Evolutionary conservation across 345 rosid genomes (phyloP).

Genomic region (Citrus unshiu): DNA sequence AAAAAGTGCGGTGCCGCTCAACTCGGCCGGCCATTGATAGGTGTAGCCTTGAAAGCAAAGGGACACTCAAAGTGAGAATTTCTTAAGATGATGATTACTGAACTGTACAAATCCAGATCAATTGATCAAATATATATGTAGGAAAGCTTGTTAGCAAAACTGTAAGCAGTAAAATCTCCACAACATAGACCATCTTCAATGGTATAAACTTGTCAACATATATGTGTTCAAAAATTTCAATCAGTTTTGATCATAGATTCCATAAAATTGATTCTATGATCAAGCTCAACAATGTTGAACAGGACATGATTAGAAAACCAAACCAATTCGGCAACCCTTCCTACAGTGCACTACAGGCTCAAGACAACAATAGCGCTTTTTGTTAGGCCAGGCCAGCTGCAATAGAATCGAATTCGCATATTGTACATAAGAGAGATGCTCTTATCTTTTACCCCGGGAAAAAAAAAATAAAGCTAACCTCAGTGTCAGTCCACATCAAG

Average conservation of each 20-base stretch:
- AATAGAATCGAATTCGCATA: background rate
- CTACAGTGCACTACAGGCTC: background rate
- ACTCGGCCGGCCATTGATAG: background rate
- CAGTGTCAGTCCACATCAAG: background rate
- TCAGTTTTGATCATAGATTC: background rate
- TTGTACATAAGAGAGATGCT: background rate
- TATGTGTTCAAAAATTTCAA: background rate
- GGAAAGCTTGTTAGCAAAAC: background rate
- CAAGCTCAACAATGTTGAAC: background rate
- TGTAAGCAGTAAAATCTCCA: background rate
- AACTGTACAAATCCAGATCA: background rate
- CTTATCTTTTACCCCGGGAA: background rate
- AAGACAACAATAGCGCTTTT: background rate
- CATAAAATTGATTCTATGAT: background rate
- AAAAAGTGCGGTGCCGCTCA: background rate
- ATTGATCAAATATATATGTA: background rate
- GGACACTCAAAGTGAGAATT: no score
- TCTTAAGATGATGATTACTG: no score
- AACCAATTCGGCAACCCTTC: background rate
- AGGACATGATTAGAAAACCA: background rate
- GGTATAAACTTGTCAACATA: background rate
- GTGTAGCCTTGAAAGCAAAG: background rate
- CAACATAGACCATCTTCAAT: background rate
- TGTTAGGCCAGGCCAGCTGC: slow-evolving; percentile 7
- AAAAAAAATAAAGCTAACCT: slow-evolving; percentile 6